Conservation (phyloP, 2,329 filamentous ascomycete genomes). For the Graphilbum ipis-grandicollis region DNA sequence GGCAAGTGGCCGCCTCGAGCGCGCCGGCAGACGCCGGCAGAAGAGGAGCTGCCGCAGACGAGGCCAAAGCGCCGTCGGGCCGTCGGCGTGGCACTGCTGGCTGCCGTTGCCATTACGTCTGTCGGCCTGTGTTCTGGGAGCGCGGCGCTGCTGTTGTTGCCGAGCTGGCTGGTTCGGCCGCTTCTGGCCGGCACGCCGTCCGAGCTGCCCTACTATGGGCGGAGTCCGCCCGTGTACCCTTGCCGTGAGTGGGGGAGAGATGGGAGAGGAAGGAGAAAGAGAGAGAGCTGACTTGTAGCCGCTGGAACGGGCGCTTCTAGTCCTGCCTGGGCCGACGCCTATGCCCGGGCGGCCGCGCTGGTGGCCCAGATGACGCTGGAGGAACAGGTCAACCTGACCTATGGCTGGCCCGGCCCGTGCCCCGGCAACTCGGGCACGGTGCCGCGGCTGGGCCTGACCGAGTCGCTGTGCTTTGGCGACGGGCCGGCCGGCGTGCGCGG, state of each 20-base stretch:
- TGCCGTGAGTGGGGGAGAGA: constrained; percentile 14
- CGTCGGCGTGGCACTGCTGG: too few relatives aligned
- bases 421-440: constrained; percentile 16
- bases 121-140: too few relatives aligned
- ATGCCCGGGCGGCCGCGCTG: constrained; percentile 16
- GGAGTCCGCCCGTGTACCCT: constrained; percentile 18
- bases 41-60: too few relatives aligned
- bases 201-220: constrained; percentile 17
- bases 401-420: constrained; percentile 16
- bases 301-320: constrained; percentile 13
- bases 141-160: too few relatives aligned
- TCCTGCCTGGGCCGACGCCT: constrained; percentile 17
- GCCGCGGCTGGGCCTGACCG: constrained; percentile 21
- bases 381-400: constrained; percentile 22
- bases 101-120: too few relatives aligned
- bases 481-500: constrained; percentile 17
- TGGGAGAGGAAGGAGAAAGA: too few relatives aligned
- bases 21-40: too few relatives aligned
- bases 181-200: constrained; percentile 3
- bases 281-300: constrained; percentile 9
- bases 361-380: constrained; percentile 21
- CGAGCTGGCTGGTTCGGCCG: neutral
- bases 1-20: too few relatives aligned
- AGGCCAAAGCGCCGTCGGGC: too few relatives aligned
- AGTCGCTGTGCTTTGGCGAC: constrained; percentile 29